Evolutionary conservation across 805 yeast species (phyloP).

Genomic region (Starmera caribaea): DNA sequence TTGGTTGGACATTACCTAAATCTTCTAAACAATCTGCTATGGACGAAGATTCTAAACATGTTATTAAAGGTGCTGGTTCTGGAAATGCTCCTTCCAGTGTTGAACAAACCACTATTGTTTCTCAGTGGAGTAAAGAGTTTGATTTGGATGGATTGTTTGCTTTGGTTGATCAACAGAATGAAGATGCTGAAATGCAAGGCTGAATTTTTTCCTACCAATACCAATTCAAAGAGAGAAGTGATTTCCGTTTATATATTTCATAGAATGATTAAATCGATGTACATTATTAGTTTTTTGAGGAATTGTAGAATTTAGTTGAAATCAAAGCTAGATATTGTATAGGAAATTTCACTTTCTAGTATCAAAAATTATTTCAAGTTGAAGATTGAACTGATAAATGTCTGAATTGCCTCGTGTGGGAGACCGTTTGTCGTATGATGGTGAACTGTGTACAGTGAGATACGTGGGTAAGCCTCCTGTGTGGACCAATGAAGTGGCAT

Average conservation of each 20-base stretch:
- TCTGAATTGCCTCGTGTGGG: constrained; percentile 6
- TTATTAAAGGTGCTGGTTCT: constrained; percentile 15
- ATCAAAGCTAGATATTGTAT: too few species aligned
- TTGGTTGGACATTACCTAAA: constrained; percentile 83
- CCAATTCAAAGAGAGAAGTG: too few species aligned
- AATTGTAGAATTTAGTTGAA: too few species aligned
- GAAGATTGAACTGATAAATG: too few species aligned
- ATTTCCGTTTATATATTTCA: too few species aligned
- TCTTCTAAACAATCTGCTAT: constrained; percentile 34
- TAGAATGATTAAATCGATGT: too few species aligned
- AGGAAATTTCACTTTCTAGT: too few species aligned
- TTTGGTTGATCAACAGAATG: constrained; percentile 23
- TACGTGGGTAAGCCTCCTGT: constrained; percentile 50
- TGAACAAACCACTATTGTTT: constrained; percentile 65
- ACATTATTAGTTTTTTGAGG: too few species aligned
- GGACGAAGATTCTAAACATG: constrained; percentile 14
- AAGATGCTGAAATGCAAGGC: constrained; percentile 12
- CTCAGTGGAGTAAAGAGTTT: constrained; percentile 88
- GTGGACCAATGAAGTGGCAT: constrained; percentile 50
- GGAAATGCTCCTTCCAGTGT: constrained; percentile 28
- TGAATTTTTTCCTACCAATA: too few species aligned
- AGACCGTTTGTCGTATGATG: constrained; percentile 26
- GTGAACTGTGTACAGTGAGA: constrained; percentile 50
- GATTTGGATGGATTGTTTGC: constrained; percentile 76
- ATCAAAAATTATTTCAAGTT: too few species aligned